Conservation (phyloP, 1,284 basidiomycete genomes). For the Ganoderma leucocontextum region DNA sequence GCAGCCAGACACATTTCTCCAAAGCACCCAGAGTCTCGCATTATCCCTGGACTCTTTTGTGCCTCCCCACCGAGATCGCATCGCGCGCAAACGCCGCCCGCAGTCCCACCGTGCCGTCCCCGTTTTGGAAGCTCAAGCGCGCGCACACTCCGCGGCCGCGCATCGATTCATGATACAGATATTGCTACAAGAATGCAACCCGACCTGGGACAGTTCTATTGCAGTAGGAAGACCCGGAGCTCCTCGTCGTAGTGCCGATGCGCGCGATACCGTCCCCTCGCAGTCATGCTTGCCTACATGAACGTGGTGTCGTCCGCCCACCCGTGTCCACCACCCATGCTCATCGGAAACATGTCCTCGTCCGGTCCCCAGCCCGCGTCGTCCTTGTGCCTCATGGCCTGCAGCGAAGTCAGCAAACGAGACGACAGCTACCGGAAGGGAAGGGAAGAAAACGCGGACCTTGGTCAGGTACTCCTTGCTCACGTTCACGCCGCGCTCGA, state of each 20-base stretch:
- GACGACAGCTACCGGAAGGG: no score
- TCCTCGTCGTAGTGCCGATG: background rate
- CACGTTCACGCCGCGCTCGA: slow-evolving; percentile 66
- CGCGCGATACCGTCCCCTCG: background rate
- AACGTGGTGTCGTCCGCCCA: slow-evolving; percentile 33
- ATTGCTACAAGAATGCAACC: slow-evolving; percentile 30
- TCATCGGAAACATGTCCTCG: slow-evolving; percentile 38
- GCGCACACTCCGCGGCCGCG: no score
- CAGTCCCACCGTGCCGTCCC: no score
- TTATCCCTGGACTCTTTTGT: no score
- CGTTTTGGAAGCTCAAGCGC: no score
- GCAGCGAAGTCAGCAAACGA: background rate
- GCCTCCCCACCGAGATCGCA: no score
- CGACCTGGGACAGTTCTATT: background rate
- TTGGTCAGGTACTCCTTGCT: slow-evolving; percentile 75
- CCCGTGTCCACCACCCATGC: slow-evolving; percentile 19
- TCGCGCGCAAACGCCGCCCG: no score
- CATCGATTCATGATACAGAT: slow-evolving; percentile 23
- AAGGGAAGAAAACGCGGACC: no score
- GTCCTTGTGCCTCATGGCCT: slow-evolving; percentile 44
- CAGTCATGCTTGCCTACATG: background rate
- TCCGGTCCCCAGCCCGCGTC: slow-evolving; percentile 38
- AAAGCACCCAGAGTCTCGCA: no score
- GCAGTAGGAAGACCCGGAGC: background rate
- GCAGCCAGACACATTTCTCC: no score